These are phyloP conservation scores for Spathaspora girioi DNA, from an alignment of 805 yeast species.

Conservation along the genomic window DNA sequence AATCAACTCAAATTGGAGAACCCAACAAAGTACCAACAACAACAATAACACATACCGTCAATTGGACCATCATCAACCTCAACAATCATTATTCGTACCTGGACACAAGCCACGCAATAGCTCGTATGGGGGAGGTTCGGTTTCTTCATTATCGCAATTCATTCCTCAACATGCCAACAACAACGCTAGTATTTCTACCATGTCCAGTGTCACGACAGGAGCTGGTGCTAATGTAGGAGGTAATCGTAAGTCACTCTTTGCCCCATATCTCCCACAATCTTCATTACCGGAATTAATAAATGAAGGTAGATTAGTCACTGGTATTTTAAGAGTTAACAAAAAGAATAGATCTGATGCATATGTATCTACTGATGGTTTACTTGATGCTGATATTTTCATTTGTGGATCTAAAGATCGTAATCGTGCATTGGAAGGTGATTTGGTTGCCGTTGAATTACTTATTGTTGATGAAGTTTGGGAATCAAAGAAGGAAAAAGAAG, in stretches of 20 bases:
- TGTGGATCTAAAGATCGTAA: slow-evolving; percentile 98
- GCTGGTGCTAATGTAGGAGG: slow-evolving; percentile 15
- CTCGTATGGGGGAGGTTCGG: slow-evolving; percentile 62
- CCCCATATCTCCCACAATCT: slow-evolving; percentile 93
- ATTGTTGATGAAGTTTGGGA: slow-evolving; percentile 98
- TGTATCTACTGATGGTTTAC: slow-evolving; percentile 92
- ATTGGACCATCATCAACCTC: slow-evolving; percentile 30
- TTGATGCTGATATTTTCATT: slow-evolving; percentile 95
- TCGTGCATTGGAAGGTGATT: slow-evolving; percentile 94
- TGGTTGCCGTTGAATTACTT: slow-evolving; percentile 91
- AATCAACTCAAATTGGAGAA: slow-evolving; percentile 65
- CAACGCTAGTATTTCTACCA: slow-evolving; percentile 6
- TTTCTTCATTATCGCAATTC: slow-evolving; percentile 44
- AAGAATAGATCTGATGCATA: slow-evolving; percentile 97
- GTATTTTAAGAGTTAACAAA: slow-evolving; percentile 89
- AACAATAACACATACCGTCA: neutral
- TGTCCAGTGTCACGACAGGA: slow-evolving; percentile 10
- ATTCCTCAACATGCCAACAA: slow-evolving; percentile 18
- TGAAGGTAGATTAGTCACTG: slow-evolving; percentile 90
- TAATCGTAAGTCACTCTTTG: slow-evolving; percentile 78
- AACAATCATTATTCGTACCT: slow-evolving; percentile 52
- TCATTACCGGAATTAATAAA: slow-evolving; percentile 83
- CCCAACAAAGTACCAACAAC: slow-evolving; percentile 33
- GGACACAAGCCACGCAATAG: slow-evolving; percentile 72
- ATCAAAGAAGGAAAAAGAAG: slow-evolving; percentile 93